Conservation (phyloP, 2,329 filamentous ascomycete genomes). For the Hansfordia pulvinata region DNA sequence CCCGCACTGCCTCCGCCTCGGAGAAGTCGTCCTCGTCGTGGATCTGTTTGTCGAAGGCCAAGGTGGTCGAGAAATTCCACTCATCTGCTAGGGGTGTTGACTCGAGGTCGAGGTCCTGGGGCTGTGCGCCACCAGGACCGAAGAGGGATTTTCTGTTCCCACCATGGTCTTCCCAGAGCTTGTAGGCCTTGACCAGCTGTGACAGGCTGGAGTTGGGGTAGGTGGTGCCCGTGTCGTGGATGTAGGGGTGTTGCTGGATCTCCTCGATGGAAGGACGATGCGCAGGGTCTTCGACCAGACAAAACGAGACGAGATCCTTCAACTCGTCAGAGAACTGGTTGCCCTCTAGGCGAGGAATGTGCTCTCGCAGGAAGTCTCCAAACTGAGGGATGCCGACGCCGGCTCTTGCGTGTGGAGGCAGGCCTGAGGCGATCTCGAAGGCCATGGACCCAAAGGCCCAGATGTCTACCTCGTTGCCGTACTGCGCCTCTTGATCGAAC, state of each 20-base stretch:
- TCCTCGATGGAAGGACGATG: constrained; percentile 57
- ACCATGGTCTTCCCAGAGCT: constrained; percentile 61
- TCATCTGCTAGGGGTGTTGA: constrained; percentile 38
- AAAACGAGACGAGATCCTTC: constrained; percentile 59
- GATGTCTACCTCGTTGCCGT: constrained; percentile 64
- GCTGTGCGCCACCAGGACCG: constrained; percentile 43
- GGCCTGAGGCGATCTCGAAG: constrained; percentile 67
- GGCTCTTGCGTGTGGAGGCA: constrained; percentile 54
- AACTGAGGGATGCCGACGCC: constrained; percentile 37
- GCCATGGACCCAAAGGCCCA: constrained; percentile 78
- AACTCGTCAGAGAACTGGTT: constrained; percentile 57
- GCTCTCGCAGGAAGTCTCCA: constrained; percentile 42
- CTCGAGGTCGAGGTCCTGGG: constrained; percentile 27
- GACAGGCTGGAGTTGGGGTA: constrained; percentile 53
- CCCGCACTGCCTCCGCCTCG: constrained; percentile 39
- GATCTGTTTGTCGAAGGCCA: constrained; percentile 47
- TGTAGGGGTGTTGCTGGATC: constrained; percentile 57
- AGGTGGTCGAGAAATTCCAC: constrained; percentile 55
- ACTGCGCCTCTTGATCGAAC: constrained; percentile 48
- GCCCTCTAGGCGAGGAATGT: constrained; percentile 56
- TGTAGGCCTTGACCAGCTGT: constrained; percentile 57
- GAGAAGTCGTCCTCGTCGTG: constrained; percentile 32
- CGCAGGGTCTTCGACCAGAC: constrained; percentile 54
- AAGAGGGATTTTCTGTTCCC: constrained; percentile 57
- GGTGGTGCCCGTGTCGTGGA: constrained; percentile 44